Evolutionary conservation across 306 rosid species (phyloP), one percentile per base, ranked within the genome.

Genomic region (Dalbergia cochinchinensis): DNA sequence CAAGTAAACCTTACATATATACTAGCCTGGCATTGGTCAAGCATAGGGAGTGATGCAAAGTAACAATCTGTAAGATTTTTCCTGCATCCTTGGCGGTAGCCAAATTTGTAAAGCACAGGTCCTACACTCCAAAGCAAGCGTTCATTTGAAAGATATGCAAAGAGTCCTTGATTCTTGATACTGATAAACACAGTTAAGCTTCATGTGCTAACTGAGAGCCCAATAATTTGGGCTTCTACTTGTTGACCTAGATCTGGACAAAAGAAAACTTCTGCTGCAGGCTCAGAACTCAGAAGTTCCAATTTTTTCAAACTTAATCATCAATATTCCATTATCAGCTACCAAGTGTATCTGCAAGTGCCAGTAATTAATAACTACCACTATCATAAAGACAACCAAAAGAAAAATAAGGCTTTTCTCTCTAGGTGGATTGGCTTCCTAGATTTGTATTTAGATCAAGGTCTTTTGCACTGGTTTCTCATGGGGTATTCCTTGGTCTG

Each of bases 21-120:
- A 79, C 87, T 87, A 74, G 88, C 94, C 82, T 94, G 94, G 45
- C 98, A 91, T 78, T 78, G 93, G 87, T 94, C 97, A 82, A 94
- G 82, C 80, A 91, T 78, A 2, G 97, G 95, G 33, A 41, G 82
- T 7, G 98, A 91, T 22, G 83, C 71, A 80, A 94, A 94, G 71
- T 73, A 85, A 62, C 95, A 94, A 74, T 84, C 82, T 18, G 84
- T 86, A 2, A 9, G 54, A 71, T 90, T 90, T 82, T 83, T 91
- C 66, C 79, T 50, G 79, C 98, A 94, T 79, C 94, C 98, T 77
- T 90, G 92, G n/a, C 70, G 85, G 72, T 82, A 90, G 37, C 94
- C 97, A 65, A 65, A 89, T 74, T 86, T 88, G 69, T 89, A 80
- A 71, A 90, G 88, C 78, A 90, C 86, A 71, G 98, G 90, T 83